Evolutionary conservation across 164 flowering plant species (phyloP), one percentile per base, ranked within the genome.

Genomic region (Piper longum): DNA sequence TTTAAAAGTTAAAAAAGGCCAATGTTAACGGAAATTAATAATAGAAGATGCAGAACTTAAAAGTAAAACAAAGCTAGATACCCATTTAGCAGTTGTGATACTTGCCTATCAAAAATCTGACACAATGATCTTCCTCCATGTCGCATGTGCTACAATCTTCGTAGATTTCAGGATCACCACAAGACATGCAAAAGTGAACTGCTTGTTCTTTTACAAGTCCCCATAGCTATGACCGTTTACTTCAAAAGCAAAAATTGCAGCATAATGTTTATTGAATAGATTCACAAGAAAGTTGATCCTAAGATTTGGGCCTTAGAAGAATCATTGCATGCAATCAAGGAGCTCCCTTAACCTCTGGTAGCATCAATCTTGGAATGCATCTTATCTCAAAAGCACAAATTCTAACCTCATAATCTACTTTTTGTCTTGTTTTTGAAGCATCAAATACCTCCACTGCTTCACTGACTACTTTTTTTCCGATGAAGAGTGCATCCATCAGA

Each of bases 51-150:
- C 52, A 48, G 4, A 48, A 48, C 12, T 5, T 48, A 48, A 48
- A 48, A 48, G 14, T 70, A 60, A 62, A 6, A 66, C 36, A 70
- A 59, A 65, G 67, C 55, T 68, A 66, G 75, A 62, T 75, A 26
- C 36, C 36, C 36, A 2, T 26, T 26, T 26, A 26, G 36, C 36
- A 26, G 36, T 26, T 26, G 36, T 26, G 36, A 75, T 68, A 82
- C 85, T 79, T 84, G 86, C 83, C 84, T 78, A 80, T 64, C 65
- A 51, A 56, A 69, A 52, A 61, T 67, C 66, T 63, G 54, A 43
- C 64, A 69, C 43, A 54, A 62, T 8, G 66, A 70, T 63, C 63
- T 54, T 75, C 61, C 71, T 56, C 63, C 62, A 17, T 40, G 63
- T 63, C 70, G 77, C 68, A 69, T 45, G 73, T 63, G 56, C 43